A percentile compares a stretch with the other conserved stretches of the same genome.
These are phyloP conservation scores for Rhodotorula mucilaginosa DNA, from an alignment of 1,284 basidiomycete species.

Conservation along the genomic window DNA sequence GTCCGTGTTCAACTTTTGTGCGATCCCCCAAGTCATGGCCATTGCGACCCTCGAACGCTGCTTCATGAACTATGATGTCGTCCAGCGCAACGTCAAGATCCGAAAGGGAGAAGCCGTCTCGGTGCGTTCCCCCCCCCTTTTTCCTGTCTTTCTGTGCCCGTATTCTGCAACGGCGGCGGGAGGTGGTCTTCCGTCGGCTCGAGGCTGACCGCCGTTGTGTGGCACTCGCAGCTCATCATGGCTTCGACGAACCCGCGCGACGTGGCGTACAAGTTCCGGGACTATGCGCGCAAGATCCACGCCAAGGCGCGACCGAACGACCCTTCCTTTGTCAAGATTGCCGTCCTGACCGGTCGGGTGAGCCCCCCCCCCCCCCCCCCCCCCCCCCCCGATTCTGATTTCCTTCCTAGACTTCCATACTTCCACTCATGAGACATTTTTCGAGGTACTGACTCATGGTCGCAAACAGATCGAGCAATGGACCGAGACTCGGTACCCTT, in stretches of 20 bases:
- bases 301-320: slow-evolving; percentile 73
- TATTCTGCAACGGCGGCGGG: not conserved
- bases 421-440: too few relatives aligned
- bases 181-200: too few relatives aligned
- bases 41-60: slow-evolving; percentile 88
- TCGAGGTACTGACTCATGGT: too few relatives aligned
- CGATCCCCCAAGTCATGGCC: slow-evolving; percentile 93
- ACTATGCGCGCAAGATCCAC: slow-evolving; percentile 80
- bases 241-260: slow-evolving; percentile 86
- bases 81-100: slow-evolving; percentile 91
- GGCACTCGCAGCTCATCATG: slow-evolving; percentile 70
- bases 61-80: slow-evolving; percentile 90
- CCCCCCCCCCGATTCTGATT: too few relatives aligned
- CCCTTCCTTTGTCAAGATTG: slow-evolving; percentile 79
- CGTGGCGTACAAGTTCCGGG: slow-evolving; percentile 82
- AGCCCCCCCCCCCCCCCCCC: too few relatives aligned
- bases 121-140: slow-evolving; percentile 53
- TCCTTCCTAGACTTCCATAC: not conserved
- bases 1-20: slow-evolving; percentile 93
- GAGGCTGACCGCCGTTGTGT: not conserved
- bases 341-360: slow-evolving; percentile 74
- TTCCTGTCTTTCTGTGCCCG: not conserved
- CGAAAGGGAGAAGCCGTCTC: slow-evolving; percentile 83
- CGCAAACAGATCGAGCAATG: slow-evolving; percentile 83
- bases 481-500: slow-evolving; percentile 60